Evolutionary conservation across 177 flowering plant genomes (phyloP), one percentile per base, ranked within the genome.

Genomic region (Vitis hybrid): DNA sequence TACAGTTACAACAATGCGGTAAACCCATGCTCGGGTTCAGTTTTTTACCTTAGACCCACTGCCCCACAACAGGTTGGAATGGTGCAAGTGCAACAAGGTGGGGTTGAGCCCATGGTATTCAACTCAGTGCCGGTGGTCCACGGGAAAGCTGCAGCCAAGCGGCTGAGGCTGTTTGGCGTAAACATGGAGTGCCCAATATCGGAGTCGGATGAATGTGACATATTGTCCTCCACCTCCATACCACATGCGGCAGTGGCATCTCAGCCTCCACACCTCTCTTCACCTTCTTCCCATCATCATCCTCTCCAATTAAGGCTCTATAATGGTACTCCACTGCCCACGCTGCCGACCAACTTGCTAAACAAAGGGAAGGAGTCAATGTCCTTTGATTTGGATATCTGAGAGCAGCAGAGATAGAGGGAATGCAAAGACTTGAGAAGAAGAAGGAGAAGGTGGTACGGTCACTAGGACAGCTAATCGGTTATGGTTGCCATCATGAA

Each of bases 81-180:
- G 68, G 68, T 52, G 70, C 80, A 78, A 66, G 62, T 22, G 14
- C 10, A 29, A 62, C 74, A 59, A 68, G 63, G 60, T 20, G 73
- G 45, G n/a, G 13, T 18, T 53, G 70, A 57, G 64, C 78, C 83
- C 6, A 73, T 77, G 84, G 91, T 86, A 12, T 86, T 80, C 51
- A 85, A 86, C 5, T 87, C 92, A 19, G 92, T 90, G 71, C 97
- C 94, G 10, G 87, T 86, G 77, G 97, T 82, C 65, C 87, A 84
- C 49, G 86, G 85, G 0, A 80, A 81, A 53, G 82, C 85, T 10
- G 86, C 84, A 51, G 83, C 81, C 10, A 90, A 88, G 79, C 65
- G 86, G 62, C 68, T 90, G 11, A 85, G 98, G 86, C 82, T 92
- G 60, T 94, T 94, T 62, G 97, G 98, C 0, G 97, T 90, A 22